A percentile compares a stretch with the other conserved stretches of the same genome.
phyloP scores from a whole-genome alignment of 345 rosid species.

The Corymbia maculata region DNA sequence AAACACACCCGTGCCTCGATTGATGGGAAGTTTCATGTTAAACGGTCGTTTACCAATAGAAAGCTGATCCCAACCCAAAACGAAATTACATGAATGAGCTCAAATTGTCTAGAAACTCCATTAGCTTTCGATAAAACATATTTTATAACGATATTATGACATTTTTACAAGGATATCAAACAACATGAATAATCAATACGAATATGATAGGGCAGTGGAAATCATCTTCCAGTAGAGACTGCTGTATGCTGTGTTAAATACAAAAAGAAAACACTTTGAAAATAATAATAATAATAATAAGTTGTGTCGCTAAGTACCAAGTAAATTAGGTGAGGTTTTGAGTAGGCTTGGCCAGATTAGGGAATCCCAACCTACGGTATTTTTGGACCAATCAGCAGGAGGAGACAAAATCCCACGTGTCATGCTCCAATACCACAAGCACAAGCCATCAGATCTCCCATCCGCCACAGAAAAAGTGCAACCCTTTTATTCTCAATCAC shows the following conservation, averaged over 20 bases:
- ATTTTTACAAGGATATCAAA: not conserved
- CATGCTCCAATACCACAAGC: slow-evolving; percentile 13
- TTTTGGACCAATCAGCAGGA: not conserved
- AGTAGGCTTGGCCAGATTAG: not conserved
- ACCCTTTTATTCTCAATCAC: not conserved
- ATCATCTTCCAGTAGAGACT: not conserved
- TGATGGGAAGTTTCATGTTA: not conserved
- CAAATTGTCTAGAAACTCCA: not conserved
- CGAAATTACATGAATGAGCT: not conserved
- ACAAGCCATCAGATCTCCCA: not conserved
- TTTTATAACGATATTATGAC: not conserved
- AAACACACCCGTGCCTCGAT: not conserved
- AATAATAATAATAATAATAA: not conserved
- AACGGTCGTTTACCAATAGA: not conserved
- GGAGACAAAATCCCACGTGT: slow-evolving; percentile 6
- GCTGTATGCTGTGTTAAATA: not conserved
- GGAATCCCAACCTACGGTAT: not conserved
- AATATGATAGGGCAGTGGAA: not conserved
- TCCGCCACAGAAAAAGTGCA: not conserved
- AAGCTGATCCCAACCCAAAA: not conserved
- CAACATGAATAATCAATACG: not conserved
- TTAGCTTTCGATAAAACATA: not conserved
- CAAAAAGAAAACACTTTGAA: not conserved
- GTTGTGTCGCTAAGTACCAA: not conserved
- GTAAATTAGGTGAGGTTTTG: not conserved